Base-by-base conservation (phyloP, 305 asterid genomes). In the Fraxinus paxiana region DNA sequence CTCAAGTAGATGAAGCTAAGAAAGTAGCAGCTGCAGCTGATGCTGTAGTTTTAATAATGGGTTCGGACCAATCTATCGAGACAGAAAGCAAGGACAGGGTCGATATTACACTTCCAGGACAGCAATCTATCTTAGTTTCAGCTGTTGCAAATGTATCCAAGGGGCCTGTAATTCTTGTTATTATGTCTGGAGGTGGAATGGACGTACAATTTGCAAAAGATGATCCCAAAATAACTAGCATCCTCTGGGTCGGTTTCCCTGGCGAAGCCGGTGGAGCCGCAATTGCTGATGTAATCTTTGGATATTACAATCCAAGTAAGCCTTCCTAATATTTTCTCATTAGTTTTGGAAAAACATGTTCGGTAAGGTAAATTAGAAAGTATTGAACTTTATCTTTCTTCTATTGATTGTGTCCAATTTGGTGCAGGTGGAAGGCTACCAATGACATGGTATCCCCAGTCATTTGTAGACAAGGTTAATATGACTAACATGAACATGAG, bases 401-500 rank as follows among this genome's bases (percentile, higher is more conserved):
- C 28, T 74, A 41, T 43, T 35, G 54, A 70, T 10, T 5, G 43
- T 22, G 17, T 26, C 17, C 33, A 24, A 12, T 28, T 28, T 67
- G 37, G 73, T 79, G 79, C 82, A 93, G 98, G 97, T 77, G 98
- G 98, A 67, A 92, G 90, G 73, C 82, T 94, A 28, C 96, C 98
- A 9, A 90, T 92, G 93, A 94, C 98, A 43, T 94, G 98, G 98
- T 94, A 94, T 65, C 98, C 98, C 2, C 92, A 92, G 59, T 85
- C 92, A 1, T 94, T 86, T 81, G 91, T 77, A 0, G 93, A 89
- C 48, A 88, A 67, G 4, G 90, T 94, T 3, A 85, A 86, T 46
- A 93, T 94, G 98, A 91, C 97, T 0, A 91, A 93, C 77, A 94
- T 93, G 98, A 88, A 92, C 87, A 94, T 94, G 98, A 85, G 98